phyloP scores from a whole-genome alignment of 768 basidiomycete species.

The Boletus tomentosulus region DNA sequence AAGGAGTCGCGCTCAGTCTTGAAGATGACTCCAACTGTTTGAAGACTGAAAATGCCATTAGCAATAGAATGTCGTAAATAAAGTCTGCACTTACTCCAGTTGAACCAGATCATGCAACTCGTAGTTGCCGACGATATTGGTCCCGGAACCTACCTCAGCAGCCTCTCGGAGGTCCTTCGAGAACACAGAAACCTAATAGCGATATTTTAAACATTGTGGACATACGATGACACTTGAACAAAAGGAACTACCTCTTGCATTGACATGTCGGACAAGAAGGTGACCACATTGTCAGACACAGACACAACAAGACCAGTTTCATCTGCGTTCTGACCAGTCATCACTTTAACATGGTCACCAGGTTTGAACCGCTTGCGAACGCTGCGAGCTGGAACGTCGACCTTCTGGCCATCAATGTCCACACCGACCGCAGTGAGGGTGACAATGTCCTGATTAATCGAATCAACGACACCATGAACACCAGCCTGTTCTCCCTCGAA shows the following conservation, averaged over 20 bases:
- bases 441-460: slow-evolving; percentile 83
- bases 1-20: slow-evolving; percentile 95
- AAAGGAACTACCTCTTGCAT: slow-evolving; percentile 77
- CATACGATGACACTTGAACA: not conserved
- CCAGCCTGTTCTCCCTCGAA: slow-evolving; percentile 97
- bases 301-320: slow-evolving; percentile 96
- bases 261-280: slow-evolving; percentile 95
- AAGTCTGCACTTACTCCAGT: slow-evolving; percentile 68
- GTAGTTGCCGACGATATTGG: slow-evolving; percentile 87
- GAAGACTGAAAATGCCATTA: slow-evolving; percentile 48
- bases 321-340: slow-evolving; percentile 90
- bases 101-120: slow-evolving; percentile 96
- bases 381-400: slow-evolving; percentile 81
- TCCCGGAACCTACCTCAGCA: slow-evolving; percentile 91
- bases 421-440: slow-evolving; percentile 74
- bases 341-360: slow-evolving; percentile 98
- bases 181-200: slow-evolving; percentile 83
- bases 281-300: slow-evolving; percentile 85
- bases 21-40: slow-evolving; percentile 96
- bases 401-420: slow-evolving; percentile 82
- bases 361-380: slow-evolving; percentile 94
- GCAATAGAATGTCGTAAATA: slow-evolving; percentile 1
- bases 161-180: slow-evolving; percentile 96
- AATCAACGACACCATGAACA: slow-evolving; percentile 87
- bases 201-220: slow-evolving; percentile 1